Base-by-base conservation (phyloP, 306 rosid species). In the Cicer pinnatifidum region DNA sequence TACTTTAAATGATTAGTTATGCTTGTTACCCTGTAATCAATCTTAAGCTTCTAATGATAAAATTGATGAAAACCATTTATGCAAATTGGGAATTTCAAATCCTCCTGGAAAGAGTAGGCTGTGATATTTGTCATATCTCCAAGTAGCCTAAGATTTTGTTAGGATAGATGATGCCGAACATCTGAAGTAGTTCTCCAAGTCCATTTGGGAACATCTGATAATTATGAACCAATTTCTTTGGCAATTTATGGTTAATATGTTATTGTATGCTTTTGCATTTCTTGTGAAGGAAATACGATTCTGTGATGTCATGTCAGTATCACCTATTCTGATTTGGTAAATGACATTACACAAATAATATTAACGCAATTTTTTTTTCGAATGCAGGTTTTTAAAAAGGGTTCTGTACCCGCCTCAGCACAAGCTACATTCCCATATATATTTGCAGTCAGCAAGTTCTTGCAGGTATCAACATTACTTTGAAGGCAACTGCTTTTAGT, bases 391-490 rank as follows among this genome's bases (percentile, higher is more conserved):
- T 89, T 91, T 68, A 87, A 94, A 88, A 89, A 85, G 64, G 92
- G 87, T 13, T 69, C 91, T 8, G 90, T 94, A 56, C 95, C 89
- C 65, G 87, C 88, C 57, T 84, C 91, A 35, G 80, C 90, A 16
- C 98, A 94, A 82, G 97, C 95, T 77, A 82, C 95, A 71, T 94
- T 88, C 83, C 97, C 95, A 57, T 94, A 94, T 83, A 11, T 77
- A 67, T 94, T 94, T 85, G 84, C 90, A 53, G 96, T 89, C 77
- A 91, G 91, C 88, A 91, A 94, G 82, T 91, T 72, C 84, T 82
- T 94, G 90, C 98, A 94, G 98, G 97, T 94, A 85, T 61, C 0
- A 28, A 16, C 63, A 45, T 82, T 45, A 3, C 28, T 48, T 72
- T 64, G 41, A 58, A 45, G 66, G 73, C 23, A 9, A 33, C 75